These are phyloP conservation scores for Rosa multiflora DNA, from an alignment of 306 rosid species.

Conservation along the genomic window DNA sequence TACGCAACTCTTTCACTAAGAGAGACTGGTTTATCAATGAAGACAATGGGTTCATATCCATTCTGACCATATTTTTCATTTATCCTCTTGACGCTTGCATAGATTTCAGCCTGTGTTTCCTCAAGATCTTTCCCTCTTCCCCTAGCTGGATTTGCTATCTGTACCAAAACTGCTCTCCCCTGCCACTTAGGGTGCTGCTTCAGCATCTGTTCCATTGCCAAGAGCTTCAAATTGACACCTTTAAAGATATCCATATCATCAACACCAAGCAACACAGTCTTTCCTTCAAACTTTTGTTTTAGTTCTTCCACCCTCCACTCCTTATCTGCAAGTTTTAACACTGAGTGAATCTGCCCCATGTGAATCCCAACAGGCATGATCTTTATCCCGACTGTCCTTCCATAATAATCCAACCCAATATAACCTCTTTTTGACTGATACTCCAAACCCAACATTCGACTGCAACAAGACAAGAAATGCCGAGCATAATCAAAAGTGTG, in stretches of 20 bases:
- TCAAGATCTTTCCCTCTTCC: constrained; percentile 61
- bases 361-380: constrained; percentile 74
- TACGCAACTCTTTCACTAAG: constrained; percentile 53
- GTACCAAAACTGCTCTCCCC: constrained; percentile 52
- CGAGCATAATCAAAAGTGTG: constrained; percentile 75
- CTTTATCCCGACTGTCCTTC: constrained; percentile 64
- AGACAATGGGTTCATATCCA: constrained; percentile 53
- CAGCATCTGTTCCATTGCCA: constrained; percentile 67
- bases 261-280: constrained; percentile 55
- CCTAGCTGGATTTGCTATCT: constrained; percentile 63
- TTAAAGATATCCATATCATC: constrained; percentile 66
- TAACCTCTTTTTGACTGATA: constrained; percentile 73
- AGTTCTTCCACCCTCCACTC: constrained; percentile 59
- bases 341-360: constrained; percentile 65
- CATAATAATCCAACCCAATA: constrained; percentile 68
- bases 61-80: constrained; percentile 39
- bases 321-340: constrained; percentile 47
- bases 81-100: constrained; percentile 42
- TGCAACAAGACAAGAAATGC: constrained; percentile 71
- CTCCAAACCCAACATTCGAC: constrained; percentile 66
- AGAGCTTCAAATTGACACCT: constrained; percentile 55
- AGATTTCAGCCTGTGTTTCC: constrained; percentile 54
- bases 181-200: constrained; percentile 57
- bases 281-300: constrained; percentile 47
- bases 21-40: constrained; percentile 49